Evolutionary conservation across 768 basidiomycete species (phyloP), one percentile per base, ranked within the genome.

Genomic region (Leccinum boreale): DNA sequence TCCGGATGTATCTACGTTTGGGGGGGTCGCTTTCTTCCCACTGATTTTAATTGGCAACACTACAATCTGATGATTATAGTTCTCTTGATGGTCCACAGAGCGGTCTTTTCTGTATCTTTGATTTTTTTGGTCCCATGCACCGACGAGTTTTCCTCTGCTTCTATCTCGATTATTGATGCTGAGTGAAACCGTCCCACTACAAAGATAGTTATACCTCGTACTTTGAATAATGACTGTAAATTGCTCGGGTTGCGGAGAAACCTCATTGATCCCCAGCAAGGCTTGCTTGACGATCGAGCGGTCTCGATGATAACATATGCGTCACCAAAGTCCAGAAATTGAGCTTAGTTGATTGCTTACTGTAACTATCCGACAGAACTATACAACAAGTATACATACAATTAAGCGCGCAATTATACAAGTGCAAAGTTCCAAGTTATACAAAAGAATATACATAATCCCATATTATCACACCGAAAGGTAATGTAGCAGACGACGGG

Each of bases 361-460:
- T 29, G 31, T 31, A 12, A 31, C 31, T 31, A 12, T 14, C 31
- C 17, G 46, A 48, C 7, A 46, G 31, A 47, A 59, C 44, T 33
- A 39, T 42, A 50, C 53, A 36, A 17, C 36, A 55, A 63, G 63
- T 61, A 68, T 61, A 65, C 57, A 61, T 61, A 66, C 59, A 61
- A 60, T 67, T 60, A 57, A 28, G 51, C 23, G 56, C 44, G 56
- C 63, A 28, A 17, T 65, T 62, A 62, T 62, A 69, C 69, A 70
- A 59, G 59, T 51, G 61, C 44, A 50, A 21, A 57, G 60, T 57
- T 35, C 62, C 46, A 29, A 42, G 12, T 57, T 70, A 69, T 66
- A 64, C 64, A 69, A 70, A 64, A 66, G 68, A 68, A 70, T 70
- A 61, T 70, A 69, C 68, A 69, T 64, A 59, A 64, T 64, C 24